Evolutionary conservation across 306 rosid genomes (phyloP), one percentile per base, ranked within the genome.

Genomic region (Gillenia trifoliata): DNA sequence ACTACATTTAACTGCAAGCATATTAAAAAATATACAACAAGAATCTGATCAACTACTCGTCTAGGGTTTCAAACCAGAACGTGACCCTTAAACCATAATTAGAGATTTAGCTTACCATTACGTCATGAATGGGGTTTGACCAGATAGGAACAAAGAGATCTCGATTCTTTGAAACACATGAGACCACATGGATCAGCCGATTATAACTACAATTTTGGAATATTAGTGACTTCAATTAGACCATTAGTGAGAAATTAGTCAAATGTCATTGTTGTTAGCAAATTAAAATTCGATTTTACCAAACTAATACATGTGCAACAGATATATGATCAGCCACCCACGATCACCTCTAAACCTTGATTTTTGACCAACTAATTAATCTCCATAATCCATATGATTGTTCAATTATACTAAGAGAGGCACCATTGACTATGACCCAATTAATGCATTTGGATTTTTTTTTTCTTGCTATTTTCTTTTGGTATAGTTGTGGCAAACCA

Each of bases 141-240:
- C 62, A 38, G 52, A 55, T 47, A 66, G 77, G 69, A 62, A 63
- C 33, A 72, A 72, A 70, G 55, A 56, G 20, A 82, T 83, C 66
- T 41, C 78, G 89, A 73, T 40, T 60, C 68, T 43, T 29, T 29
- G 34, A 77, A 88, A 86, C 87, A 88, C 89, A 89, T 81, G 92
- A 85, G 84, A 78, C 82, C 96, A 88, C 92, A 86, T 90, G 96
- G 77, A 86, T 41, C 40, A 60, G 16, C 68, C 45, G 68, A 60
- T 73, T 41, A 28, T 60, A 72, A 41, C 76, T 15, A 72, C 82
- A 60, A 17, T 45, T 45, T 45, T 45, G 52, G 52, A 45, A 15
- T 45, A 45, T 45, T 45, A 45, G 52, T 45, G 75, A 83, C 81
- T 71, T 69, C 74, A 73, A 64, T 76, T 67, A 59, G 77, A 68